Evolutionary conservation across 2,329 filamentous ascomycete genomes (phyloP), one percentile per base, ranked within the genome.

Genomic region (Penicillium freii): DNA sequence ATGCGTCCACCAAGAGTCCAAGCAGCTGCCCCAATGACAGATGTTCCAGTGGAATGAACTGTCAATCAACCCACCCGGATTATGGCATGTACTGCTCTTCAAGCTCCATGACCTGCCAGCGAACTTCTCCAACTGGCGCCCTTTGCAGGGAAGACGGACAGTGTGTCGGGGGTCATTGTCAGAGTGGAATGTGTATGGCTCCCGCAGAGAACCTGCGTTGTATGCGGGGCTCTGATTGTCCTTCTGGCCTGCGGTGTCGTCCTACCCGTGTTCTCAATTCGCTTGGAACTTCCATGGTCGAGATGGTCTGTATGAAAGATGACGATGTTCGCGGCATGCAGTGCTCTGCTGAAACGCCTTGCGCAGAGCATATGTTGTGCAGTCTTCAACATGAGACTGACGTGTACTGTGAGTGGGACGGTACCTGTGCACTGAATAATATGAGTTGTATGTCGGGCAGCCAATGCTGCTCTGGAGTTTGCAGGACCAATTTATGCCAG

Each of bases 31-130:
- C 34, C 33, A 54, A 48, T 38, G 43, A 54, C 34, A 54, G 13
- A 27, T 48, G 43, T 13, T 48, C 42, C 15, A 19, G 3, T 27
- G 43, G 19, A 6, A 13, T 11, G 25, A 21, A 31, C 33, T 54
- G 51, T 15, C 44, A 48, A 29, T 48, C 51, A 29, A 40, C 15
- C 9, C 31, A 54, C 33, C 51, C 43, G 5, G 27, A 29, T 9
- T 54, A 54, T 29, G 34, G 34, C 4, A 48, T 54, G 51, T 48
- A 48, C 34, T 54, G 51, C 42, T 48, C 51, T 10, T 29, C 43
- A 6, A 25, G 19, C 34, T 25, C 27, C 4, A 48, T 23, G 34
- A 48, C 33, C 11, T 54, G 43, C 43, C 51, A 48, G 34, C 15
- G 19, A n/a, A 29, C 10, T 4, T 38, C 43, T n/a, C 15, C 25